Evolutionary conservation across 1,284 basidiomycete genomes (phyloP), one percentile per base, ranked within the genome.

Genomic region (Fomitopsis betulina): DNA sequence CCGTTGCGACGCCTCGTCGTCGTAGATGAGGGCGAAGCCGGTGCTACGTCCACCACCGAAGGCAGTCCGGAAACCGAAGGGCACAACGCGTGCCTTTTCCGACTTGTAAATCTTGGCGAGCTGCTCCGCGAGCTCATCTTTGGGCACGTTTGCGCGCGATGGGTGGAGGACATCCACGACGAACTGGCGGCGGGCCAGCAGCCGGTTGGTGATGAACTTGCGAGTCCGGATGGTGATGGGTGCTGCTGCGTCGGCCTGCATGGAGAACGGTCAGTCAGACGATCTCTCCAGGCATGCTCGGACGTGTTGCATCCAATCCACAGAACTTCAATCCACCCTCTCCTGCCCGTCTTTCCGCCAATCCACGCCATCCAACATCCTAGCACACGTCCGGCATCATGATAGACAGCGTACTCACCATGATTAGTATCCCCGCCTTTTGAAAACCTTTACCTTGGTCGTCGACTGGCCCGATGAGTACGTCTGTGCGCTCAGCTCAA

Each of bases 191-290:
- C 97, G 92, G 72, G 94, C 90, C 61, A 99, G 84, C 67, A 99
- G 91, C 67, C 95, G 94, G 89, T 99, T 99, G 72, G 96, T 98
- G 78, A 98, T 93, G 85, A 99, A 99, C 84, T 99, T 98, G 79
- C 96, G 92, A 60, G 97, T 98, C 72, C 97, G 93, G 75, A 99
- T 84, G 67, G 97, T 99, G 70, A 99, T 86, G 68, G 96, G 92
- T 76, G 95, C 90, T 79, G 85, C 81, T 76, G 80, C 83, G 79
- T 96, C 95, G 76, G 86, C 82, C 87, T 88, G 65, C 37, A 65
- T 37, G 35, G 53, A 56, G 50, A 37, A 40, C 38, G 53, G 65
- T 72, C 63, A 66, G 66, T 61, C 37, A 62, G 54, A 64, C 56
- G 58, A 43, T 37, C 65, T 60, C 60, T 55, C 63, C 62, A 37